A percentile compares a stretch with the other conserved stretches of the same genome.
phyloP scores from a whole-genome alignment of 805 yeast genomes.

The Saccharomycopsis fermentans region DNA sequence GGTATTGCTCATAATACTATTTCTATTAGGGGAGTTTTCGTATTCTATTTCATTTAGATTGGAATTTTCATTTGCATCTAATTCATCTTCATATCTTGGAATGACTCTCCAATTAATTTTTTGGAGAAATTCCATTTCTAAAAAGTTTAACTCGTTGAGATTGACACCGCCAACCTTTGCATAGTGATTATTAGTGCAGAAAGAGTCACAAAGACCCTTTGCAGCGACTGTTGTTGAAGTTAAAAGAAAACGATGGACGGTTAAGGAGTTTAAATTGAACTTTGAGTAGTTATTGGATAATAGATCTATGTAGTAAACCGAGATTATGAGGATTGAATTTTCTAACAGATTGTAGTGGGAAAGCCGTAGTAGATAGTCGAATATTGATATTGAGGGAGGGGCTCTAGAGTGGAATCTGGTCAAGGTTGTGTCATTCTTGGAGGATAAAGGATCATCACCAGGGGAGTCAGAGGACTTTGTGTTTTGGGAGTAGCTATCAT shows the following conservation, averaged over 20 bases:
- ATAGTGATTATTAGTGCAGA: constrained; percentile 87
- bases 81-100: constrained; percentile 36
- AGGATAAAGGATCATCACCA: constrained; percentile 26
- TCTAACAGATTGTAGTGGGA: constrained; percentile 80
- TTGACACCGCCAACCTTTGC: constrained; percentile 95
- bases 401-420: constrained; percentile 91
- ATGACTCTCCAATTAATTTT: constrained; percentile 72
- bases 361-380: constrained; percentile 64
- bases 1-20: neutral
- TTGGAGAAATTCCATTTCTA: constrained; percentile 79
- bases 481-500: constrained; percentile 41
- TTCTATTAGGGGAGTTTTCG: neutral
- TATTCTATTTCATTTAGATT: neutral
- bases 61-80: neutral
- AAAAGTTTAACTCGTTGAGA: constrained; percentile 66
- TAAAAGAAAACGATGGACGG: constrained; percentile 83
- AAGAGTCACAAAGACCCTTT: constrained; percentile 86
- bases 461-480: constrained; percentile 24
- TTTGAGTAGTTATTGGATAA: constrained; percentile 66
- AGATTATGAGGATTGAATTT: constrained; percentile 67
- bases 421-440: constrained; percentile 28
- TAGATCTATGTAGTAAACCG: constrained; percentile 86
- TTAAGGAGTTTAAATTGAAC: constrained; percentile 79
- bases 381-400: constrained; percentile 79
- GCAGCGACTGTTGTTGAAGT: constrained; percentile 88